A percentile compares a stretch with the other conserved stretches of the same genome.
Conservation (phyloP, 164 flowering plant genomes). For the Liquidambar formosana region DNA sequence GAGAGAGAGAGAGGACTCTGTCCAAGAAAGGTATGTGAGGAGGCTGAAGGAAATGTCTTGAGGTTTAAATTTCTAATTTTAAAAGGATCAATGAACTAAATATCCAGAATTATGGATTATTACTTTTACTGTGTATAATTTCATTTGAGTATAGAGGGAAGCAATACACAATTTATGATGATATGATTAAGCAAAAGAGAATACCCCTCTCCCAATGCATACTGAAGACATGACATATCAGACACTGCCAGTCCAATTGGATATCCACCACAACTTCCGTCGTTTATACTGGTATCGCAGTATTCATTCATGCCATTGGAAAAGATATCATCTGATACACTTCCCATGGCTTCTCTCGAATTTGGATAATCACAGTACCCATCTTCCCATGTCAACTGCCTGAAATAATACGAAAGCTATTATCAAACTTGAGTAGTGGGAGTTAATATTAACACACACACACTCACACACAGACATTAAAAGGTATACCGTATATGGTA, state of each 20-base stretch:
- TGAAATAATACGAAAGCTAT: conserved; percentile 22
- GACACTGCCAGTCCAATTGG: conserved; percentile 49
- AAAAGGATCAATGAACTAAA: background rate
- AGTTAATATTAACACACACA: too few relatives aligned
- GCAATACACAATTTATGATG: background rate
- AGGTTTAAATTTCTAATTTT: background rate
- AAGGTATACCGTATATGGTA: background rate
- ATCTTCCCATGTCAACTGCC: conserved; percentile 78
- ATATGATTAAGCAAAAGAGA: conserved; percentile 11
- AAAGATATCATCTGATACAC: conserved; percentile 18
- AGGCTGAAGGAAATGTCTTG: background rate
- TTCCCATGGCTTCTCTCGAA: conserved; percentile 21
- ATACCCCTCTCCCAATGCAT: conserved; percentile 80
- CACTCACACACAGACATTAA: background rate
- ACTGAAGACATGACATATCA: conserved; percentile 55
- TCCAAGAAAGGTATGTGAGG: background rate
- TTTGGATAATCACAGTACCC: conserved; percentile 53
- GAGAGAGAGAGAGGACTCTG: background rate
- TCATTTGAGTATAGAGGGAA: background rate
- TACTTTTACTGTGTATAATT: background rate
- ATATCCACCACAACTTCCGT: conserved; percentile 29
- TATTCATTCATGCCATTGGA: conserved; percentile 11
- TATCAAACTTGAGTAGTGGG: background rate
- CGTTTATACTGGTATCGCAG: conserved; percentile 14
- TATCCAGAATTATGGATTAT: background rate